Percentiles rank a stretch among this genome's conserved stretches.
These are phyloP conservation scores for Gentiana macrophylla DNA, from an alignment of 257 asterid species.

Conservation along the genomic window DNA sequence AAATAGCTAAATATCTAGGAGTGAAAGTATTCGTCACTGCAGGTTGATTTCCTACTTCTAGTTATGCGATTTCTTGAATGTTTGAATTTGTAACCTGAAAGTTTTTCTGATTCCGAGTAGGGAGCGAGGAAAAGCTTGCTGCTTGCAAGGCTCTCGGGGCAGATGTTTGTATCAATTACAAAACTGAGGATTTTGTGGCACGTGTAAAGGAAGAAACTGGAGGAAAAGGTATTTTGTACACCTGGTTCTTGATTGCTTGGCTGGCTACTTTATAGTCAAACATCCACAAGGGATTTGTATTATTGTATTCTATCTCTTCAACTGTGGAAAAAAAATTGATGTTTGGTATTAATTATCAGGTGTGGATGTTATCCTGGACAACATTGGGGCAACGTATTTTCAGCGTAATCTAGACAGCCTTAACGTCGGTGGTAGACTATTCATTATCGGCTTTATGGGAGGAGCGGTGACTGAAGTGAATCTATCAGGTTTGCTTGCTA, in stretches of 20 bases:
- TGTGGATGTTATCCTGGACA: slow-evolving; percentile 81
- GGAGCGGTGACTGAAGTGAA: slow-evolving; percentile 56
- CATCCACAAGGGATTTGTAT: not conserved
- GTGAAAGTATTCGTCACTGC: slow-evolving; percentile 76
- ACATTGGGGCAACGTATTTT: slow-evolving; percentile 62
- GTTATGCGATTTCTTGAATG: not conserved
- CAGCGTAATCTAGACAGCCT: slow-evolving; percentile 65
- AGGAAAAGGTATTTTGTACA: slow-evolving; percentile 48
- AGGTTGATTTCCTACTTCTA: slow-evolving; percentile 32
- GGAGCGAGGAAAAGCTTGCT: slow-evolving; percentile 81
- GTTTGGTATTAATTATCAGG: slow-evolving; percentile 30
- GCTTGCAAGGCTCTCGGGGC: slow-evolving; percentile 92
- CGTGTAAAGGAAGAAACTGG: slow-evolving; percentile 85
- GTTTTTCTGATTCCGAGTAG: slow-evolving; percentile 17
- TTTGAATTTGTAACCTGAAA: not conserved
- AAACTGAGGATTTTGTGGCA: slow-evolving; percentile 73
- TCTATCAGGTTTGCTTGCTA: slow-evolving; percentile 42
- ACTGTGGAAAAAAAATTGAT: slow-evolving; percentile 1
- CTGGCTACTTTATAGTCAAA: not conserved
- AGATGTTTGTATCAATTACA: slow-evolving; percentile 85
- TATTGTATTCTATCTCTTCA: not conserved
- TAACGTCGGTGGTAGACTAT: slow-evolving; percentile 69
- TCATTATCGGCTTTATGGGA: slow-evolving; percentile 85
- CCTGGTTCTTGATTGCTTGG: not conserved
- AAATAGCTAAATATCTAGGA: slow-evolving; percentile 66